These are phyloP conservation scores for Waltergamsia citrina DNA, from an alignment of 2,329 filamentous ascomycete genomes.

Conservation along the genomic window DNA sequence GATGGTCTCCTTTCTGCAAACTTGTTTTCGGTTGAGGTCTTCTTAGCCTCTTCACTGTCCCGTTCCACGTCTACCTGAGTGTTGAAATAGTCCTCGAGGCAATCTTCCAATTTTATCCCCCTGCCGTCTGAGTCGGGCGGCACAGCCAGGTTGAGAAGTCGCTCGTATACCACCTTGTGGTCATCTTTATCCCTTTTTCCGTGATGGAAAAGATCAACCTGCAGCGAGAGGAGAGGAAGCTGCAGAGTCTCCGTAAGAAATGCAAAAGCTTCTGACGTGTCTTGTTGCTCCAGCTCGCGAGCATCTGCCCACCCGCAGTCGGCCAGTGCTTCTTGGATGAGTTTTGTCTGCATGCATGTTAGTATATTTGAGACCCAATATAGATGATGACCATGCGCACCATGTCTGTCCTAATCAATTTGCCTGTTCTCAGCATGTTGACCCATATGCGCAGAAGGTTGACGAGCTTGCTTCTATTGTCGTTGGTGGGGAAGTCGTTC, in stretches of 20 bases:
- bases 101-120: conserved; percentile 76
- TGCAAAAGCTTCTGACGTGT: conserved; percentile 89
- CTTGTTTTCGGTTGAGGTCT: conserved; percentile 19
- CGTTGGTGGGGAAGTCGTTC: conserved; percentile 60
- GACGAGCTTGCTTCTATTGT: conserved; percentile 62
- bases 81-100: conserved; percentile 91
- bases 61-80: conserved; percentile 82
- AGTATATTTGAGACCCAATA: conserved; percentile 5
- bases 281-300: conserved; percentile 70
- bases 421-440: conserved; percentile 78
- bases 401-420: conserved; percentile 76
- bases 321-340: conserved; percentile 72
- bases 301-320: conserved; percentile 88
- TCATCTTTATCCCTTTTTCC: conserved; percentile 80
- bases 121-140: conserved; percentile 63
- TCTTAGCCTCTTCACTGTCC: conserved; percentile 50
- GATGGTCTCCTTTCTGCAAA: conserved; percentile 11
- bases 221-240: conserved; percentile 77
- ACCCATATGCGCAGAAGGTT: conserved; percentile 81
- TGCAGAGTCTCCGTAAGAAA: conserved; percentile 90
- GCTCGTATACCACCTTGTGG: conserved; percentile 89
- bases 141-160: conserved; percentile 85
- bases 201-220: conserved; percentile 91
- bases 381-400: conserved; percentile 32
- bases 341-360: conserved; percentile 53